Base-by-base conservation (phyloP, 768 basidiomycete genomes). In the Gloeophyllum trabeum region DNA sequence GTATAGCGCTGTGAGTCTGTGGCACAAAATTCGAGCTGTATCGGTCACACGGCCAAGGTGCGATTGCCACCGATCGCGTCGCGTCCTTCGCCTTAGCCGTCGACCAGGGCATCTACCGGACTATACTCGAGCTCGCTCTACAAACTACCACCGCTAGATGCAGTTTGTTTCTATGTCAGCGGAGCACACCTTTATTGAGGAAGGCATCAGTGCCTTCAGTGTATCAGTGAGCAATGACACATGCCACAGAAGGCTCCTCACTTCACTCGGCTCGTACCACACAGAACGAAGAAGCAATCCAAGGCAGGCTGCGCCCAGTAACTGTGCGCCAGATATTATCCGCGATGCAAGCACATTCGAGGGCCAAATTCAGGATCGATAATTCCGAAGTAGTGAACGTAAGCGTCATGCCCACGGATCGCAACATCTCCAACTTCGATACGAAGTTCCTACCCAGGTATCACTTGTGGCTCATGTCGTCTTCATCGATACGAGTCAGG, bases 251-350 rank as follows among this genome's bases (percentile, higher is more conserved):
- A 13, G 24, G 12, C 13, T 40, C 13, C n/a, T 40, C 13, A 10
- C 13, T 13, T 20, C 12, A 24, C 24, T 25, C 12, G 6, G n/a
- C 23, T 40, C 39, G n/a, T 23, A 6, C 23, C 12, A 25, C n/a
- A n/a, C n/a, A 28, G 13, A 19, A 30, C n/a, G 23, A 35, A 32
- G 46, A 32, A 40, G 32, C 47, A n/a, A 19, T 52, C n/a, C n/a
- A n/a, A n/a, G n/a, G n/a, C n/a, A n/a, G n/a, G n/a, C n/a, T 67
- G 18, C 62, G 71, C 28, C 76, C 81, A 1, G 63, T 75, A 2
- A 80, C 76, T 5, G 64, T 81, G 23, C 65, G 63, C 22, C 80
- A 81, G 50, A 44, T 79, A 14, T 49, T 63, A 22, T 49, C 57
- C n/a, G 74, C 75, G 4, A 46, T 52, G n/a, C 58, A 60, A 46